Evolutionary conservation across 768 basidiomycete species (phyloP).

Genomic region (Scleroderma bovista): DNA sequence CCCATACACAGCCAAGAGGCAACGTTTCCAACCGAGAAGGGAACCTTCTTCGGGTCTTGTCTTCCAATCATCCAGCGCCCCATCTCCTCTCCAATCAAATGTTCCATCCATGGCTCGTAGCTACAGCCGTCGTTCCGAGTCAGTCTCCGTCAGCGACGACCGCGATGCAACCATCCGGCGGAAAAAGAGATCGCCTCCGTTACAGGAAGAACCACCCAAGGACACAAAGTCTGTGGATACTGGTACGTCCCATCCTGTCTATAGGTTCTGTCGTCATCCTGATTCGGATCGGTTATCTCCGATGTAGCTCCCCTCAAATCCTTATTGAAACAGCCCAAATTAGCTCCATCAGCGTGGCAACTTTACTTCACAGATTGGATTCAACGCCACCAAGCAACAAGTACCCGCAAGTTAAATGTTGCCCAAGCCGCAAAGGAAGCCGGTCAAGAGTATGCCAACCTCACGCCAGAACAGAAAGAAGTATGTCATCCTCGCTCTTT

Average conservation of each 20-base stretch:
- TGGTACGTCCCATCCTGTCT: slow-evolving; percentile 36
- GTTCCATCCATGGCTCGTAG: slow-evolving; percentile 46
- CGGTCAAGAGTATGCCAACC: slow-evolving; percentile 79
- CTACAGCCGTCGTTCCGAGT: slow-evolving; percentile 66
- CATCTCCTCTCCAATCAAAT: slow-evolving; percentile 46
- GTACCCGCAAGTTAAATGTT: slow-evolving; percentile 84
- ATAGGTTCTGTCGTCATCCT: slow-evolving; percentile 23
- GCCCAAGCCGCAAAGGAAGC: slow-evolving; percentile 95
- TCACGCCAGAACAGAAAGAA: slow-evolving; percentile 80
- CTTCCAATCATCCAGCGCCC: slow-evolving; percentile 71
- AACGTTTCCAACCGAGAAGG: slow-evolving; percentile 35
- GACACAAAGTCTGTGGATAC: slow-evolving; percentile 42
- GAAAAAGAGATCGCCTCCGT: slow-evolving; percentile 36
- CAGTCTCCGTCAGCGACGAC: slow-evolving; percentile 54
- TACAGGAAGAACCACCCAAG: slow-evolving; percentile 30
- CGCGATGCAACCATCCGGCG: slow-evolving; percentile 71
- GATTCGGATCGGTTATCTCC: slow-evolving; percentile 23
- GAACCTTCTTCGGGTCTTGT: slow-evolving; percentile 44
- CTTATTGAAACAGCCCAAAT: slow-evolving; percentile 77
- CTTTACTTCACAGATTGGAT: slow-evolving; percentile 96
- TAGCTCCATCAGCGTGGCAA: slow-evolving; percentile 94
- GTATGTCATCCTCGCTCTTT: slow-evolving; percentile 35
- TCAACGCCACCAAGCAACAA: slow-evolving; percentile 74
- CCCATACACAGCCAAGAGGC: slow-evolving; percentile 37
- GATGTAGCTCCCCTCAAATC: slow-evolving; percentile 65